phyloP scores from a whole-genome alignment of 2,329 filamentous ascomycete genomes.

The Verticillium nubilum region DNA sequence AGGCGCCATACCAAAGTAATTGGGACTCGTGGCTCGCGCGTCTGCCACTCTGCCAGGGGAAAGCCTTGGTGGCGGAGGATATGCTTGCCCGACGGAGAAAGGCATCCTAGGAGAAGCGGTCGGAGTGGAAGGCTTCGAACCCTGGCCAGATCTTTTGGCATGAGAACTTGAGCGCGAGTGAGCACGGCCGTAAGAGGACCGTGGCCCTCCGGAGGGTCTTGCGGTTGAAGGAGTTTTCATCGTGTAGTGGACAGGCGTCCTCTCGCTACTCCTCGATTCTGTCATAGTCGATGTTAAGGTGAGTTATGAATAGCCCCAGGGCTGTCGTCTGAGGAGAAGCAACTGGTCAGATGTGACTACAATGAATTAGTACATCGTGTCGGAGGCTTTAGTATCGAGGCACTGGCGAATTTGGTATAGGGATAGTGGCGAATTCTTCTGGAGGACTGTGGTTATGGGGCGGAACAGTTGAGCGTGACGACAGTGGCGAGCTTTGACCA shows the following conservation, averaged over 20 bases:
- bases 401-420: not conserved
- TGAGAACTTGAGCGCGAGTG: conserved; percentile 35
- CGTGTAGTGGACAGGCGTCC: conserved; percentile 31
- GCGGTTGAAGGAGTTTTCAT: conserved; percentile 38
- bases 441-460: not conserved
- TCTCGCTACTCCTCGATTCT: conserved; percentile 15
- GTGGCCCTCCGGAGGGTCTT: conserved; percentile 27
- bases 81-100: conserved; percentile 49
- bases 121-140: conserved; percentile 43
- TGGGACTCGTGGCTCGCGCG: conserved; percentile 60
- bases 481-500: not conserved
- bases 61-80: conserved; percentile 38
- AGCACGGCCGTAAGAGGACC: conserved; percentile 26
- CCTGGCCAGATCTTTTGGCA: conserved; percentile 11
- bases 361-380: not conserved
- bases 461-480: not conserved
- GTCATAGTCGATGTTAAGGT: not conserved
- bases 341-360: not conserved
- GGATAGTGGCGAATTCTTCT: not conserved
- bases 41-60: conserved; percentile 34
- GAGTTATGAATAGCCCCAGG: conserved; percentile 16
- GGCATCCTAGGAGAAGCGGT: conserved; percentile 44
- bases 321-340: conserved; percentile 9
- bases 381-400: not conserved
- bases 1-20: conserved; percentile 78